Conservation (phyloP, 148 eudicot genomes). For the Rhododendron kiyosumense region DNA sequence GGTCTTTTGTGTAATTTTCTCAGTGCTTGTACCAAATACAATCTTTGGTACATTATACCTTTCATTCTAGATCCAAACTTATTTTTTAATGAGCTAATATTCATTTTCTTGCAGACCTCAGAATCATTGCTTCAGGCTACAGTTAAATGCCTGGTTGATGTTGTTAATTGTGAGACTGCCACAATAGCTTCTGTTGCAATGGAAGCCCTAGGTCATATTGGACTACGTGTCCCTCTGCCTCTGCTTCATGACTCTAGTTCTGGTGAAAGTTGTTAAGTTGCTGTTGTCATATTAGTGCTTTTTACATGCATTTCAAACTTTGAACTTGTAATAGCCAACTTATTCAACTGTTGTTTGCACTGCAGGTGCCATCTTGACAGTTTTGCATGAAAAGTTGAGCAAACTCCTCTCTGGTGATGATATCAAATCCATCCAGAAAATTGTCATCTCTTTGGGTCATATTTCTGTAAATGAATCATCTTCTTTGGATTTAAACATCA, state of each 20-base stretch:
- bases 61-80: background rate
- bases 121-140: slow-evolving; percentile 50
- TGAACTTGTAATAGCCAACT: background rate
- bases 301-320: slow-evolving; percentile 5
- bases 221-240: slow-evolving; percentile 61
- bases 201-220: slow-evolving; percentile 91
- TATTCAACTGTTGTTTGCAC: slow-evolving; percentile 6
- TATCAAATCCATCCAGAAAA: slow-evolving; percentile 76
- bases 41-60: background rate
- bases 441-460: slow-evolving; percentile 78
- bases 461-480: slow-evolving; percentile 70
- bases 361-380: slow-evolving; percentile 59
- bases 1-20: background rate
- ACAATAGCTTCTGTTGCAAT: slow-evolving; percentile 83
- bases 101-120: slow-evolving; percentile 41
- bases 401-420: slow-evolving; percentile 79
- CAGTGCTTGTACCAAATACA: background rate
- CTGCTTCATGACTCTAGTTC: slow-evolving; percentile 43
- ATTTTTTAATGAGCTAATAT: background rate
- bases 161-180: slow-evolving; percentile 63
- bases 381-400: slow-evolving; percentile 57
- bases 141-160: slow-evolving; percentile 59
- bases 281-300: background rate
- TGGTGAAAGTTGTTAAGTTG: slow-evolving; percentile 37
- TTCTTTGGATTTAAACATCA: slow-evolving; percentile 45